Percentiles rank a stretch among this genome's conserved stretches.
These are phyloP conservation scores for Xylaria multiplex DNA, from an alignment of 2,329 filamentous ascomycete genomes.

Conservation along the genomic window DNA sequence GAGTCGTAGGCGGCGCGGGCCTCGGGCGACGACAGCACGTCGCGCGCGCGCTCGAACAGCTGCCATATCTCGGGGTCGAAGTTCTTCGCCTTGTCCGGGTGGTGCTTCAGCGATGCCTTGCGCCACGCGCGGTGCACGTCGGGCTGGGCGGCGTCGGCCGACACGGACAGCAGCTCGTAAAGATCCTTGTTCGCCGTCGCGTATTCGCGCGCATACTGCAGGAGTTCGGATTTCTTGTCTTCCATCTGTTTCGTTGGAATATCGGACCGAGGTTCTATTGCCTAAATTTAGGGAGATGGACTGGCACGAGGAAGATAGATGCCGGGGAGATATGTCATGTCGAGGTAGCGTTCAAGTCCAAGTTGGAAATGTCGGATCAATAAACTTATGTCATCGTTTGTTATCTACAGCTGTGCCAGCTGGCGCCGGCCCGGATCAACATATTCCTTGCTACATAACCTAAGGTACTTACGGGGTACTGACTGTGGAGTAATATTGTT, in stretches of 20 bases:
- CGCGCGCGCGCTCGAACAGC: constrained; percentile 84
- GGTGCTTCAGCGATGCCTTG: constrained; percentile 86
- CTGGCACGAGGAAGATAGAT: background rate
- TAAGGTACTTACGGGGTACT: too few relatives aligned
- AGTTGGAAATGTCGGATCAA: background rate
- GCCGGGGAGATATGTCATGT: background rate
- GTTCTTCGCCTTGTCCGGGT: constrained; percentile 86
- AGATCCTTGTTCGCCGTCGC: constrained; percentile 73
- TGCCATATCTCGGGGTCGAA: constrained; percentile 87
- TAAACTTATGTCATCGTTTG: background rate
- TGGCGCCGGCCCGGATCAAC: constrained; percentile 9
- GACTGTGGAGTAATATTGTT: too few relatives aligned
- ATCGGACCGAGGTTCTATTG: background rate
- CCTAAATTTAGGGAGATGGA: background rate
- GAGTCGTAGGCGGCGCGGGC: constrained; percentile 82
- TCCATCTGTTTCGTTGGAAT: constrained; percentile 36
- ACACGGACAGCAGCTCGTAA: constrained; percentile 78
- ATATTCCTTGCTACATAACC: too few relatives aligned
- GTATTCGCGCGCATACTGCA: constrained; percentile 66
- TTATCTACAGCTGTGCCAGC: constrained; percentile 1
- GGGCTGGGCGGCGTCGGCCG: constrained; percentile 70
- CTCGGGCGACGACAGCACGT: constrained; percentile 77
- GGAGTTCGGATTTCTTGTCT: constrained; percentile 59
- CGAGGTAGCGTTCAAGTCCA: background rate
- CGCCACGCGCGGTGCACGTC: constrained; percentile 82